Evolutionary conservation across 2,329 filamentous ascomycete species (phyloP).

Genomic region (Cercospora berteroae): DNA sequence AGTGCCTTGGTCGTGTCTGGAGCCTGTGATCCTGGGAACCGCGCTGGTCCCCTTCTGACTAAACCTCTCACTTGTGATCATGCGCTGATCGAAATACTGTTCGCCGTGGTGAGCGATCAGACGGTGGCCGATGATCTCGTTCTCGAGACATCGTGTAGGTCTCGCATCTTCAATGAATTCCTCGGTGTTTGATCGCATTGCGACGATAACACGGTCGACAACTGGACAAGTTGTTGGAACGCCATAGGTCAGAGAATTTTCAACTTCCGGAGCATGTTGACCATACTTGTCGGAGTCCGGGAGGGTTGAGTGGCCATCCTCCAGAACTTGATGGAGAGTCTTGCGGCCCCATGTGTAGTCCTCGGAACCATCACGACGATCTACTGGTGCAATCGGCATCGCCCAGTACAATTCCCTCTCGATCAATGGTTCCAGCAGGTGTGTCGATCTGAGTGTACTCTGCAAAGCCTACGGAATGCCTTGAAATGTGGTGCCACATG

Average conservation of each 20-base stretch:
- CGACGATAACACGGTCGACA: neutral
- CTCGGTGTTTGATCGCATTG: neutral
- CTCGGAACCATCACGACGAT: no score
- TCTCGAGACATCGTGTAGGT: neutral
- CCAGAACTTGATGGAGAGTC: no score
- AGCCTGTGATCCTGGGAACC: neutral
- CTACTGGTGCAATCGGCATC: no score
- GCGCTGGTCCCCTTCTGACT: neutral
- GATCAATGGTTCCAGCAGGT: no score
- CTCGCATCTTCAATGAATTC: neutral
- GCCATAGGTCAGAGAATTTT: neutral
- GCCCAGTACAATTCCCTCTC: no score
- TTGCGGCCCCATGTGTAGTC: no score
- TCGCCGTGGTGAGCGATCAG: neutral
- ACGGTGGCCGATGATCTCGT: neutral
- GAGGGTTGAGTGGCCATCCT: no score
- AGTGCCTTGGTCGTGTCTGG: neutral
- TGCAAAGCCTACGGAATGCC: no score
- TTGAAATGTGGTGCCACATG: no score
- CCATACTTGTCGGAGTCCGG: no score
- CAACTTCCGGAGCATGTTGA: neutral
- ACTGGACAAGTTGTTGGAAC: neutral
- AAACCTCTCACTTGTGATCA: neutral
- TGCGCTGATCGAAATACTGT: neutral
- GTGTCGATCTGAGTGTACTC: no score